Evolutionary conservation across 306 rosid species (phyloP), one percentile per base, ranked within the genome.

Genomic region (Quercus wislizeni): DNA sequence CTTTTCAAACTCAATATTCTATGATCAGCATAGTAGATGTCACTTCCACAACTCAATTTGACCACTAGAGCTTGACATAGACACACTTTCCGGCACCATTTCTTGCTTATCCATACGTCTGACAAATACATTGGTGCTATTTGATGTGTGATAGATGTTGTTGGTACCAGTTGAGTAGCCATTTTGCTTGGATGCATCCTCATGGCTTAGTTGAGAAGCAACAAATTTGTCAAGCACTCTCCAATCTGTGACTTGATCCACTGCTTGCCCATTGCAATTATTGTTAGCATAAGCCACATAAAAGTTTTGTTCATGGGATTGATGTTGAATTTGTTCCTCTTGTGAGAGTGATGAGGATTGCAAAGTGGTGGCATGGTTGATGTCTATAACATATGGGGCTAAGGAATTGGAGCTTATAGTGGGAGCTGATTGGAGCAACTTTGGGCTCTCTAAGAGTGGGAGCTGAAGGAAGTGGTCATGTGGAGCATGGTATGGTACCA

Each of bases 181-280:
- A 18, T 71, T 81, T 33, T 81, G 91, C 84, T 84, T 91, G 10
- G 88, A 74, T 33, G 74, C 88, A 74, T 89, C 86, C 67, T 89
- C 90, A 11, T 91, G 97, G 80, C 98, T 92, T 43, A 94, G 96
- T 74, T 94, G 98, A 35, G 97, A 94, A 69, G 98, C 98, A 46
- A 94, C 98, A 84, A 90, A 94, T 79, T 94, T 94, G 85, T 94
- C 97, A 35, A 94, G 89, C 73, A 91, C 93, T 46, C 98, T 76
- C 98, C 98, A 94, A 89, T 94, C 97, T 4, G 96, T 92, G 7
- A 91, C 83, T 69, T 87, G 91, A 68, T 88, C 90, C 70, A 69
- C 65, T 55, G 64, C 67, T 30, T 76, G 91, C 18, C 84, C 86
- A 75, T 80, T 76, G 58, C 35, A 46, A 52, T 43, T 79, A 52